Base-by-base conservation (phyloP, 2,329 filamentous ascomycete genomes). In the Dactylellina parvicollis region DNA sequence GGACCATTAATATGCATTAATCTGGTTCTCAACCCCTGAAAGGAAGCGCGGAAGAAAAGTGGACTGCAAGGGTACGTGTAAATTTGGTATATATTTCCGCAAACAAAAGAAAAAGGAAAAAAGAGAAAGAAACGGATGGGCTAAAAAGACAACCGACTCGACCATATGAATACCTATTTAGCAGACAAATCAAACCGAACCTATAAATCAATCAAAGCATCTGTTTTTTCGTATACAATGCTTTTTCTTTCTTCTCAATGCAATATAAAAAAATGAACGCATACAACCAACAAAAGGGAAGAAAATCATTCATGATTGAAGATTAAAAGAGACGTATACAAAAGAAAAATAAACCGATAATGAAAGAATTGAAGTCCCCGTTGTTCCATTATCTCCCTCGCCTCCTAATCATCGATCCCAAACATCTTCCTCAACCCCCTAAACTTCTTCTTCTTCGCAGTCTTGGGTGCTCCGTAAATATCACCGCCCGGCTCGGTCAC, bases 361-460 rank as follows among this genome's bases (percentile, higher is more conserved):
- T 4, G 12, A 22, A 44, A 50, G 12, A 16, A 38, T 40, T 4
- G 12, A 38, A 38, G 0, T 54, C n/a, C n/a, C n/a, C n/a, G n/a
- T n/a, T n/a, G n/a, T n/a, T n/a, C n/a, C n/a, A n/a, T n/a, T n/a
- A n/a, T n/a, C n/a, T n/a, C n/a, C n/a, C n/a, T n/a, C n/a, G n/a
- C n/a, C n/a, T n/a, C n/a, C 46, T 50, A 73, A 66, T 73, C 60
- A 18, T 73, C 60, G 50, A 73, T 73, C 16, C 69, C 69, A 47
- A 73, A 73, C 54, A 73, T 73, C 54, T 57, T 64, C 24, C 69
- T 66, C 69, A 73, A 56, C 38, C 59, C 54, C 34, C 54, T 55
- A 36, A 73, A 73, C 60, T 73, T 73, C 60, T 73, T 73, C 46
- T 73, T 73, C 60, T 73, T 73, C 22, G 32, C 50, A 9, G 47